Percentiles rank a stretch among this genome's conserved stretches.
Conservation (phyloP, 495 filamentous ascomycete species). For the Evernia prunastri region DNA sequence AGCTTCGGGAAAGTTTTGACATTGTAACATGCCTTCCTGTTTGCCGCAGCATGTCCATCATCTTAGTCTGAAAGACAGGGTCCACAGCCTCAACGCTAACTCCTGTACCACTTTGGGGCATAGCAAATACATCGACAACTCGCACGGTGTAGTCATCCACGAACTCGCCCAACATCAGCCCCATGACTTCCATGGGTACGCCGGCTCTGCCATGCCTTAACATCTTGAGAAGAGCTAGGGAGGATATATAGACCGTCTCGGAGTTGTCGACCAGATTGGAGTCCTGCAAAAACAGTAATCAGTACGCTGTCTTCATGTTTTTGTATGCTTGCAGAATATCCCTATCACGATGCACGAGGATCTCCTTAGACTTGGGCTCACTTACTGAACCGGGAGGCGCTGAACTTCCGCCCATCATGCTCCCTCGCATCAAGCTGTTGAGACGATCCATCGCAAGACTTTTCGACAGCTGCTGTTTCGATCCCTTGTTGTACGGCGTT, state of each 20-base stretch:
- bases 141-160: conserved; percentile 98
- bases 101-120: conserved; percentile 98
- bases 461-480: not conserved
- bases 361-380: conserved; percentile 20
- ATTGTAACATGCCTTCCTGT: conserved; percentile 52
- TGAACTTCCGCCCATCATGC: conserved; percentile 67
- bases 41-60: conserved; percentile 99
- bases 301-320: not conserved
- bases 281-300: conserved; percentile 50
- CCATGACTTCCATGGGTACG: conserved; percentile 99
- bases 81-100: conserved; percentile 98
- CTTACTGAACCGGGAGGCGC: conserved; percentile 72
- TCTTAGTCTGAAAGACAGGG: conserved; percentile 97
- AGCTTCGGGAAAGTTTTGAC: not conserved
- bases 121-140: conserved; percentile 96
- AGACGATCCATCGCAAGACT: conserved; percentile 68
- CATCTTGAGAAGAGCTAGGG: conserved; percentile 96
- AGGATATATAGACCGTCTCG: conserved; percentile 98
- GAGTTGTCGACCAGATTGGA: conserved; percentile 94
- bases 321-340: not conserved
- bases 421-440: conserved; percentile 71
- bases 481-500: not conserved
- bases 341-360: not conserved
- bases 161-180: conserved; percentile 96
- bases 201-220: conserved; percentile 92